phyloP scores from a whole-genome alignment of 2,329 filamentous ascomycete genomes.

The Claviceps sp. region DNA sequence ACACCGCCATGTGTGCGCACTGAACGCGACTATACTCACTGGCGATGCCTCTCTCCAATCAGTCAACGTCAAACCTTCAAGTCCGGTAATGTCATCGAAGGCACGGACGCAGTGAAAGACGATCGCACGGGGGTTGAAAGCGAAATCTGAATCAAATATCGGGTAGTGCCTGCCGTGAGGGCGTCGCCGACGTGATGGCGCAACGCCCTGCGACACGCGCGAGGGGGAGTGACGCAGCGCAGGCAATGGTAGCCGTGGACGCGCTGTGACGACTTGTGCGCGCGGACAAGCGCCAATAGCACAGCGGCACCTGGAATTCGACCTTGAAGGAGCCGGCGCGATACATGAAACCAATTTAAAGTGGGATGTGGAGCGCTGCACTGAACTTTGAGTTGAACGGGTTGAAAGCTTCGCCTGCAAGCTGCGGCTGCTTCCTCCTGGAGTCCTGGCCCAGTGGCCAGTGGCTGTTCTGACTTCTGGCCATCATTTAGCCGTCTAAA shows the following conservation, averaged over 20 bases:
- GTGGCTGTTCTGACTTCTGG: not conserved
- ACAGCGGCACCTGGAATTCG: no score
- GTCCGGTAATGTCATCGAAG: no score
- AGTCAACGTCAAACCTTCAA: not conserved
- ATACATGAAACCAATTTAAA: not conserved
- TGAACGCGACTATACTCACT: no score
- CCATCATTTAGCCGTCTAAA: not conserved
- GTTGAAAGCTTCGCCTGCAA: not conserved
- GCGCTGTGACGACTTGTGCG: no score
- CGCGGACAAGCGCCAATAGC: no score
- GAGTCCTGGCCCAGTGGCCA: not conserved
- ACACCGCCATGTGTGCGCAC: no score
- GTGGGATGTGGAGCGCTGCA: not conserved
- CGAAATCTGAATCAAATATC: not conserved
- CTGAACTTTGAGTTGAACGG: not conserved
- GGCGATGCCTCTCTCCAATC: not conserved
- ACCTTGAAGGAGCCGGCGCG: not conserved
- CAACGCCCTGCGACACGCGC: no score
- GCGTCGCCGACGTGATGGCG: not conserved
- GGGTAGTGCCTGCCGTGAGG: not conserved
- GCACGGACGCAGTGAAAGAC: no score
- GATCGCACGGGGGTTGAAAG: not conserved
- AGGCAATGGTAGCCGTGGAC: no score
- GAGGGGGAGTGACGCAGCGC: no score
- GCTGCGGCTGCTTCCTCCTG: not conserved